Conservation (phyloP, 73 alveolate species). For the Stentor coeruleus region DNA sequence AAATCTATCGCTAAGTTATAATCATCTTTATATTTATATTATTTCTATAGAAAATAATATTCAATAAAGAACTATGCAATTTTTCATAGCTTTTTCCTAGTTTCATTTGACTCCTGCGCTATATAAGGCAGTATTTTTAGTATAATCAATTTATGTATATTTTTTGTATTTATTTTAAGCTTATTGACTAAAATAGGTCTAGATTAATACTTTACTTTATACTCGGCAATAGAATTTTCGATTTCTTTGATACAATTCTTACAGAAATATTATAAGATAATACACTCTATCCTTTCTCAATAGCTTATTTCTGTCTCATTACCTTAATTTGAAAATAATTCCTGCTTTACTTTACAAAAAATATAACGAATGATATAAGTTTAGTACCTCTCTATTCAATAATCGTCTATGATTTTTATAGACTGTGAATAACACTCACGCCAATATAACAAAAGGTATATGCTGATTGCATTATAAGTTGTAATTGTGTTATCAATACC, state of each 20-base stretch:
- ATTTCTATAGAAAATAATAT: too few species aligned
- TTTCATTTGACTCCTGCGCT: not conserved
- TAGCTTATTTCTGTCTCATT: not conserved
- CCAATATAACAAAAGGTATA: not conserved
- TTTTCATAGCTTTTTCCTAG: not conserved
- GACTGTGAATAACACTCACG: not conserved
- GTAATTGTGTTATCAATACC: not conserved
- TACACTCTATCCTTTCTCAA: not conserved
- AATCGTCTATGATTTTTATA: not conserved
- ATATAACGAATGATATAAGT: not conserved
- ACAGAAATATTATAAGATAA: not conserved
- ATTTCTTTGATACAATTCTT: not conserved
- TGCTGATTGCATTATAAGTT: not conserved
- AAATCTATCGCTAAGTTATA: too few species aligned
- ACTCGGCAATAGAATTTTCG: too few species aligned
- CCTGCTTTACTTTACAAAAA: not conserved
- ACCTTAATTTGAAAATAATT: not conserved
- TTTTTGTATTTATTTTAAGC: not conserved
- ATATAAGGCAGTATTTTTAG: not conserved
- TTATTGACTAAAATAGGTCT: slow-evolving; percentile 4
- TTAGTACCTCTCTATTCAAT: not conserved
- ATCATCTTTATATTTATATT: too few species aligned
- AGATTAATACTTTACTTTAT: not conserved
- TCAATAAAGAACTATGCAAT: too few species aligned
- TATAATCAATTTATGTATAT: not conserved